These are phyloP conservation scores for Phytophthora macrochlamydospora DNA, from an alignment of 352 stramenopile species.

Conservation along the genomic window DNA sequence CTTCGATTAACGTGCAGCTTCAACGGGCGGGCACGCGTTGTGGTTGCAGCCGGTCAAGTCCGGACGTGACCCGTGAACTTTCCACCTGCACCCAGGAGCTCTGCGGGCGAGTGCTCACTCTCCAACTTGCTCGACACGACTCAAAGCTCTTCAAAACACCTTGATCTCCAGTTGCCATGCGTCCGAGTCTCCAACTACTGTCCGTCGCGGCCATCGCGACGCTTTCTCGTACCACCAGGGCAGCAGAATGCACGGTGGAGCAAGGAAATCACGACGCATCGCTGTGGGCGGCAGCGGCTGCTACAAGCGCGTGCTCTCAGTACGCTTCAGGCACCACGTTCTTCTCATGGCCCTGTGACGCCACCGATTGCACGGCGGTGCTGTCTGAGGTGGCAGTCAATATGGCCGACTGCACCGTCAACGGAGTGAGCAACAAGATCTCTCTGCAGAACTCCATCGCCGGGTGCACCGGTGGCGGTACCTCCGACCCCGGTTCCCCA, in stretches of 20 bases:
- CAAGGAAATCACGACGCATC: slow-evolving; percentile 9
- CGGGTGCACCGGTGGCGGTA: slow-evolving; percentile 12
- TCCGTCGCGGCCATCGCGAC: neutral
- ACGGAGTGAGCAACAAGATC: slow-evolving; percentile 31
- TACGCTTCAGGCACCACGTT: slow-evolving; percentile 17
- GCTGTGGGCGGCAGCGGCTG: slow-evolving; percentile 15
- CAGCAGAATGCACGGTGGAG: slow-evolving; percentile 18
- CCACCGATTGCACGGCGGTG: slow-evolving; percentile 18
- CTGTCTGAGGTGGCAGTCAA: slow-evolving; percentile 13
- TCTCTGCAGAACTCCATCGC: slow-evolving; percentile 19
- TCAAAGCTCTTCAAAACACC: neutral
- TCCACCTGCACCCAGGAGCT: neutral
- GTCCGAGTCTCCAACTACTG: neutral
- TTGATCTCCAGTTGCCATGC: neutral
- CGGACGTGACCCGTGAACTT: neutral
- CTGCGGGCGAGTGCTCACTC: slow-evolving; percentile 1
- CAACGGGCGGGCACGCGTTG: neutral
- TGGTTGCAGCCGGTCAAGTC: neutral
- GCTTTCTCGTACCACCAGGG: slow-evolving; percentile 18
- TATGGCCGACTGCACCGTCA: slow-evolving; percentile 23
- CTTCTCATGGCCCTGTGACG: slow-evolving; percentile 21
- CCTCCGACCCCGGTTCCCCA: slow-evolving; percentile 4
- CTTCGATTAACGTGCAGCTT: neutral
- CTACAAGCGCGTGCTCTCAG: slow-evolving; percentile 11
- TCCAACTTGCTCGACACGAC: neutral